phyloP scores from a whole-genome alignment of 1,139 yeast genomes.

The Meyerozyma carpophila region DNA sequence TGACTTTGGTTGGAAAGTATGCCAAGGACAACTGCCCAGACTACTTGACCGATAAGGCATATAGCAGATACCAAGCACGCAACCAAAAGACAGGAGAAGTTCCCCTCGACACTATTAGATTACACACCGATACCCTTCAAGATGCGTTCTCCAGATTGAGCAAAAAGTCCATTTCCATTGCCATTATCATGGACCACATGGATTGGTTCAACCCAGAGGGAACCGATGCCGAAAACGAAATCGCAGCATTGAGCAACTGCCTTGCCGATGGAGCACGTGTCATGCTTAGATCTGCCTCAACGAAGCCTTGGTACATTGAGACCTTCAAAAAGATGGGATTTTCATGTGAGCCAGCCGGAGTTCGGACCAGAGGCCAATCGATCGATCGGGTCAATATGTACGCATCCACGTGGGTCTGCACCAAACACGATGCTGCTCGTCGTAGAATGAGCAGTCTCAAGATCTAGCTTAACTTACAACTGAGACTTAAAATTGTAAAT shows the following conservation, averaged over 20 bases:
- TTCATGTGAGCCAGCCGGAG: slow-evolving; percentile 61
- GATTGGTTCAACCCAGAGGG: slow-evolving; percentile 79
- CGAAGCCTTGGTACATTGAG: slow-evolving; percentile 70
- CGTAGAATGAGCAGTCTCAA: slow-evolving; percentile 38
- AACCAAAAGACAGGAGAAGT: slow-evolving; percentile 21
- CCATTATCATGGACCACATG: slow-evolving; percentile 88
- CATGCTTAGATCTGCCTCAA: slow-evolving; percentile 70
- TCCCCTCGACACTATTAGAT: slow-evolving; percentile 62
- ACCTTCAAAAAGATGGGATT: slow-evolving; percentile 67
- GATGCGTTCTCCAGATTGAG: slow-evolving; percentile 68
- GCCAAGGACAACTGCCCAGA: slow-evolving; percentile 68
- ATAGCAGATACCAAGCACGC: slow-evolving; percentile 37
- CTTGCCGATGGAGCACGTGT: slow-evolving; percentile 68
- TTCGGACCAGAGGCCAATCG: slow-evolving; percentile 54
- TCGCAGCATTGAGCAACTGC: slow-evolving; percentile 58
- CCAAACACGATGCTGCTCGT: slow-evolving; percentile 35
- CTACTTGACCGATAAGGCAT: slow-evolving; percentile 60
- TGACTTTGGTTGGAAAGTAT: slow-evolving; percentile 60
- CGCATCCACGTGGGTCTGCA: slow-evolving; percentile 84
- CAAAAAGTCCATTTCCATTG: slow-evolving; percentile 61
- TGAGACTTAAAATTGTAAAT: not conserved
- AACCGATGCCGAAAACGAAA: slow-evolving; percentile 59
- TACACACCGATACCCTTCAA: slow-evolving; percentile 75
- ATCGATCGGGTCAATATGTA: slow-evolving; percentile 84
- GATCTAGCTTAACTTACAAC: slow-evolving; percentile 15